These are phyloP conservation scores for Bacidia rubella DNA, from an alignment of 495 filamentous ascomycete genomes.

Conservation along the genomic window DNA sequence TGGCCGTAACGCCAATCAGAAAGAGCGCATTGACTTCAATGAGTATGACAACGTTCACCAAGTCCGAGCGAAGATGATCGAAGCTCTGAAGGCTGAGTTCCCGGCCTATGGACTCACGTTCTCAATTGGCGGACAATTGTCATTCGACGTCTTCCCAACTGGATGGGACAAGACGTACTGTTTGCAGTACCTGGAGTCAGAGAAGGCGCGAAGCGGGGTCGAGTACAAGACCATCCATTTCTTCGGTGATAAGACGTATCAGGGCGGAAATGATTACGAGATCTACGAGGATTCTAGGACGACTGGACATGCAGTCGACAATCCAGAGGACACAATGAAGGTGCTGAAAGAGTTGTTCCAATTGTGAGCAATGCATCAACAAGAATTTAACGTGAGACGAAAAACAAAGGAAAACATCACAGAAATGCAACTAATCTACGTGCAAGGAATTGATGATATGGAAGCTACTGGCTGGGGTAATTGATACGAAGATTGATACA, in stretches of 20 bases:
- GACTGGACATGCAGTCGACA: constrained; percentile 67
- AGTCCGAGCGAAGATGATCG: constrained; percentile 59
- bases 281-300: constrained; percentile 73
- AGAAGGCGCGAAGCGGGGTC: constrained; percentile 51
- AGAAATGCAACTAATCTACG: too few relatives aligned
- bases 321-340: constrained; percentile 66
- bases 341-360: constrained; percentile 68
- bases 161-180: constrained; percentile 99
- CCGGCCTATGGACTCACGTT: constrained; percentile 75
- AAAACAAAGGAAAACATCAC: too few relatives aligned
- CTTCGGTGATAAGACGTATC: constrained; percentile 87
- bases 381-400: background rate
- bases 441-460: too few relatives aligned
- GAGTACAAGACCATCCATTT: constrained; percentile 85
- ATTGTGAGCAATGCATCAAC: constrained; percentile 34
- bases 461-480: too few relatives aligned
- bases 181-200: constrained; percentile 69
- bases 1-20: constrained; percentile 73
- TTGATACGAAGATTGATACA: too few relatives aligned
- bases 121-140: constrained; percentile 92
- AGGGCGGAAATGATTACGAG: constrained; percentile 91
- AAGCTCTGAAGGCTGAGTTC: constrained; percentile 65
- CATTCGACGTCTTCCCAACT: constrained; percentile 91
- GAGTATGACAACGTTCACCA: constrained; percentile 63
- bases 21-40: constrained; percentile 70